phyloP scores from a whole-genome alignment of 495 filamentous ascomycete species.

The Alectoria sarmentosa region DNA sequence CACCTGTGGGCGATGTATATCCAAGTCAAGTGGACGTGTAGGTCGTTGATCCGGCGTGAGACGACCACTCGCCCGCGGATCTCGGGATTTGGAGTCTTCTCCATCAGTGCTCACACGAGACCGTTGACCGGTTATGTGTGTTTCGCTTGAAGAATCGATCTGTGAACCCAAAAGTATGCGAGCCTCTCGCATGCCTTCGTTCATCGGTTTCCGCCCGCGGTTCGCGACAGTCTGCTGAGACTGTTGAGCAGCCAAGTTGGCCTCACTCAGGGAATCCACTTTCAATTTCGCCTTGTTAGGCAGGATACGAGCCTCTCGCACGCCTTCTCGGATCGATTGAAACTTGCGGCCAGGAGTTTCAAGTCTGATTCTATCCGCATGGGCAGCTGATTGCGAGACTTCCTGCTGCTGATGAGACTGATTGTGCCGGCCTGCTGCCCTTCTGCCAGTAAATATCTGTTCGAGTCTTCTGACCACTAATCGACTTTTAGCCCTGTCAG shows the following conservation, averaged over 20 bases:
- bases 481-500: conserved; percentile 63
- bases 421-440: conserved; percentile 37
- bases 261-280: conserved; percentile 19
- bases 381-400: conserved; percentile 41
- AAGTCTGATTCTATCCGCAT: conserved; percentile 29
- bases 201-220: conserved; percentile 25
- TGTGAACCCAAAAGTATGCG: conserved; percentile 33
- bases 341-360: conserved; percentile 30
- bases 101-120: conserved; percentile 24
- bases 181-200: conserved; percentile 45
- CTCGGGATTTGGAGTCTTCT: conserved; percentile 22
- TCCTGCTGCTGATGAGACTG: conserved; percentile 48
- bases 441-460: conserved; percentile 70
- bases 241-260: conserved; percentile 3
- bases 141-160: conserved; percentile 19
- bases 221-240: conserved; percentile 26
- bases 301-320: conserved; percentile 45
- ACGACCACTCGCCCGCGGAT: conserved; percentile 16
- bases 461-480: conserved; percentile 64
- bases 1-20: conserved; percentile 57
- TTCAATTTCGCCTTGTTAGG: conserved; percentile 17
- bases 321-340: conserved; percentile 32
- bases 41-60: conserved; percentile 54
- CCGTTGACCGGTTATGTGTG: background rate
- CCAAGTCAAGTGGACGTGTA: conserved; percentile 63